phyloP scores from a whole-genome alignment of 2,329 filamentous ascomycete species.

The Cryoendolithus antarcticus region DNA sequence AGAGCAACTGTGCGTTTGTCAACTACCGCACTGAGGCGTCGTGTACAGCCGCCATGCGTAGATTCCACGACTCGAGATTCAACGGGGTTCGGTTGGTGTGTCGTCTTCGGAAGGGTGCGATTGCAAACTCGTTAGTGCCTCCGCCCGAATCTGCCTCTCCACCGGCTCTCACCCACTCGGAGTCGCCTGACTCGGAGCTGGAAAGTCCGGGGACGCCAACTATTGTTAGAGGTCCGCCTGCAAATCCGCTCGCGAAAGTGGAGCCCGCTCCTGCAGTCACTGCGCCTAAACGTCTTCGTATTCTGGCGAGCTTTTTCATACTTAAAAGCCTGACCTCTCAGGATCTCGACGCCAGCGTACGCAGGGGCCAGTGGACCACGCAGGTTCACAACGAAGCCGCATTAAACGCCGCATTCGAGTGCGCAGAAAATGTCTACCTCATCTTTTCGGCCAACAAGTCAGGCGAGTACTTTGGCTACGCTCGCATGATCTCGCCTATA shows the following conservation, averaged over 20 bases:
- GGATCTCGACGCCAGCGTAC: slow-evolving; percentile 75
- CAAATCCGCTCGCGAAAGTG: too few species aligned
- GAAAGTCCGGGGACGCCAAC: too few species aligned
- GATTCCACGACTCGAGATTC: slow-evolving; percentile 84
- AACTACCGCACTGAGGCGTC: slow-evolving; percentile 76
- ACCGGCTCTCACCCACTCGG: too few species aligned
- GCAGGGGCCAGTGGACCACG: slow-evolving; percentile 83
- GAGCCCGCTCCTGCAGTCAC: too few species aligned
- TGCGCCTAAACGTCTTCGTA: too few species aligned
- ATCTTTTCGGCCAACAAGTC: slow-evolving; percentile 97
- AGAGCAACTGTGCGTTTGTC: slow-evolving; percentile 94
- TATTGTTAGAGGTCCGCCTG: too few species aligned
- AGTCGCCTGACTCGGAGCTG: too few species aligned
- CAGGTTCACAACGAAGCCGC: slow-evolving; percentile 84
- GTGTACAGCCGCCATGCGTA: slow-evolving; percentile 64
- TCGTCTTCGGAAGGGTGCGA: slow-evolving; percentile 49
- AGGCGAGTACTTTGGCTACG: slow-evolving; percentile 92
- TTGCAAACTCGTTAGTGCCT: background rate
- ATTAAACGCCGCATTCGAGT: slow-evolving; percentile 72
- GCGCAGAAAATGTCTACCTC: slow-evolving; percentile 72
- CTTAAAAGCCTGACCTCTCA: slow-evolving; percentile 87
- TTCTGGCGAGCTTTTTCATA: slow-evolving; percentile 73
- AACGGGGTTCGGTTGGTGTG: slow-evolving; percentile 77
- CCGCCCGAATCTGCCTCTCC: too few species aligned
- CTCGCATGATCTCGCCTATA: slow-evolving; percentile 77